These are phyloP conservation scores for Rutstroemia sp. DNA, from an alignment of 2,329 filamentous ascomycete species.

Conservation along the genomic window DNA sequence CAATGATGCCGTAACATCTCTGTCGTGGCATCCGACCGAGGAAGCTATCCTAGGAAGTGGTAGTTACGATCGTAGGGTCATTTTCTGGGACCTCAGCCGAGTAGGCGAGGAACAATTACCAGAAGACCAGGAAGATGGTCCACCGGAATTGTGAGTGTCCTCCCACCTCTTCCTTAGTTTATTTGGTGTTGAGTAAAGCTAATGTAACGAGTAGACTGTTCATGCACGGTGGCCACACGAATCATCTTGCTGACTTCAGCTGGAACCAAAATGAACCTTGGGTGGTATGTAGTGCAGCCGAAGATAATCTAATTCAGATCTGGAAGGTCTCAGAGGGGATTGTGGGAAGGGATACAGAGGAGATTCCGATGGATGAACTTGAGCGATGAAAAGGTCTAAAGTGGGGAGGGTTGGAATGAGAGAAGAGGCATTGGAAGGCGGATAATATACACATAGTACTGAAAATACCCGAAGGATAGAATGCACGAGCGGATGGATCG, in stretches of 20 bases:
- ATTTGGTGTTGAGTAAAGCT: not conserved
- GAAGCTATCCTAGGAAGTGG: slow-evolving; percentile 82
- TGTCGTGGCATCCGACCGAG: slow-evolving; percentile 93
- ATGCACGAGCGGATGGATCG: too few relatives aligned
- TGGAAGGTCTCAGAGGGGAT: slow-evolving; percentile 84
- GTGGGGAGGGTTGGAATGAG: too few relatives aligned
- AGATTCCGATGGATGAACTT: slow-evolving; percentile 70
- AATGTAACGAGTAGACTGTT: slow-evolving; percentile 56
- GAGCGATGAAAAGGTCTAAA: slow-evolving; percentile 35
- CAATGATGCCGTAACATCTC: slow-evolving; percentile 79
- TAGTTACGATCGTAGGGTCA: slow-evolving; percentile 85
- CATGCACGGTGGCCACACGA: slow-evolving; percentile 98
- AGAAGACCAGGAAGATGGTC: slow-evolving; percentile 90
- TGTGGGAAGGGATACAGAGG: slow-evolving; percentile 67
- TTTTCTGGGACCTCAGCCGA: slow-evolving; percentile 92
- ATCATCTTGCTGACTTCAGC: slow-evolving; percentile 91
- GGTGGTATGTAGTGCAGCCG: slow-evolving; percentile 90
- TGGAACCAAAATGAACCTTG: slow-evolving; percentile 98
- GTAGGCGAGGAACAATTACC: slow-evolving; percentile 91
- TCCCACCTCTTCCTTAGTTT: not conserved
- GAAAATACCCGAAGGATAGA: too few relatives aligned
- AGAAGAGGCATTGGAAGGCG: too few relatives aligned
- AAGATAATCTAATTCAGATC: slow-evolving; percentile 94
- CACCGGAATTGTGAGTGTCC: slow-evolving; percentile 75
- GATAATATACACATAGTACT: too few relatives aligned